Evolutionary conservation across 2,329 filamentous ascomycete species (phyloP), one percentile per base, ranked within the genome.

Genomic region (Peltaster fructicola): DNA sequence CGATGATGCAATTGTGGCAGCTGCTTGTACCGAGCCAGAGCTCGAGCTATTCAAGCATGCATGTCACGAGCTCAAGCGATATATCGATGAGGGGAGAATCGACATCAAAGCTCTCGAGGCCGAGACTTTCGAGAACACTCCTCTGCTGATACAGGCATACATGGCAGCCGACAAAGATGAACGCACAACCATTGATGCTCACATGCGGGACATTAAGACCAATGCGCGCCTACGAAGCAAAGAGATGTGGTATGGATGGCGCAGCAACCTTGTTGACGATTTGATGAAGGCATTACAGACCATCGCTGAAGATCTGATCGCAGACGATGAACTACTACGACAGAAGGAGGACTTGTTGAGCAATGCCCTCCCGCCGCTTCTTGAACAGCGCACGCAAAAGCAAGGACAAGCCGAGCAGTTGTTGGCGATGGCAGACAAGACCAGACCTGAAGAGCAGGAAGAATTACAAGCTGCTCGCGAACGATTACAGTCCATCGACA

Each of bases 221-320:
- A 78, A 91, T 48, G 81, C 85, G 9, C 69, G 88, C 14, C 63
- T 93, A 8, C 60, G 84, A 25, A 93, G 85, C 55, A 93, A 93
- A 47, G 81, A 80, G 29, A 84, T 88, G 59, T 98, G 88, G 88
- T 98, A 98, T 48, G 77, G 85, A 43, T 98, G 88, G 88, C 74
- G 88, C 19, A 85, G 79, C 63, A 85, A 88, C 41, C 64, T 95
- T 13, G 72, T 78, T 15, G 64, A 82, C 28, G 77, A 80, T 10
- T 63, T 98, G 17, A 82, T 77, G 44, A 73, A 81, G 38, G 84
- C 79, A 3, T 65, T 95, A 3, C 51, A 77, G 27, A 71, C 67
- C 32, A 88, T 84, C 29, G 61, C 68, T 1, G 67, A 77, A 29
- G 80, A 74, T 11, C 80, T 98, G 68, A 65, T 69, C 22, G 56